Evolutionary conservation across 495 filamentous ascomycete genomes (phyloP), one percentile per base, ranked within the genome.

Genomic region (Chaetomium cochliodes): DNA sequence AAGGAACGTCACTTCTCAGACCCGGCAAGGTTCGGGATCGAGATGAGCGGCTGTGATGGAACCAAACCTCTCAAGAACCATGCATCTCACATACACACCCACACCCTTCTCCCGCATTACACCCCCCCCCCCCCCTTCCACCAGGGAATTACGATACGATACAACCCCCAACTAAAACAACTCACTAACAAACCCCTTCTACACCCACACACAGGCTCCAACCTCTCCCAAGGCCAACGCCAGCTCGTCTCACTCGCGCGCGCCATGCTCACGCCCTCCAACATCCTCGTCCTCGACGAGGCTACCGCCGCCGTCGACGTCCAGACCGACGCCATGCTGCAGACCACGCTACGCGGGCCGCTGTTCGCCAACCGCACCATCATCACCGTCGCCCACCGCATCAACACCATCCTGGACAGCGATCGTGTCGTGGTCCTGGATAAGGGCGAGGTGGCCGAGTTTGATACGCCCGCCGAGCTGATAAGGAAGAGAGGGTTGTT

Each of bases 301-400:
- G 96, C 96, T 64, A 99, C 96, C 47, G 94, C 93, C 28, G 92
- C 93, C 22, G 93, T 99, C 28, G 94, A 99, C 75, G 88, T 96
- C 55, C 90, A 96, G 82, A 97, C 92, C 0, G 93, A 96, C 75
- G 89, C 92, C 44, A 80, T 96, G 79, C 84, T 97, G 15, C 88
- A 90, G 72, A 75, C 77, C 28, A 89, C 87, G 49, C 74, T 90
- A 44, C 81, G 87, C 33, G 83, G 83, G 25, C 79, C 81, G 23
- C 76, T 87, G 57, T 96, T 97, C 82, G 80, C 85, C 58, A 90
- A 97, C 72, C 86, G 93, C 22, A 99, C 96, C 20, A 98, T 99
- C 75, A 92, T 99, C 71, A 98, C 96, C 0, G 96, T 98, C 71
- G 94, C 94, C 55, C 94, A 98, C 76, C 86, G 94, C 50, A 96